Conservation (phyloP, 495 filamentous ascomycete genomes). For the Aspergillus steynii region DNA sequence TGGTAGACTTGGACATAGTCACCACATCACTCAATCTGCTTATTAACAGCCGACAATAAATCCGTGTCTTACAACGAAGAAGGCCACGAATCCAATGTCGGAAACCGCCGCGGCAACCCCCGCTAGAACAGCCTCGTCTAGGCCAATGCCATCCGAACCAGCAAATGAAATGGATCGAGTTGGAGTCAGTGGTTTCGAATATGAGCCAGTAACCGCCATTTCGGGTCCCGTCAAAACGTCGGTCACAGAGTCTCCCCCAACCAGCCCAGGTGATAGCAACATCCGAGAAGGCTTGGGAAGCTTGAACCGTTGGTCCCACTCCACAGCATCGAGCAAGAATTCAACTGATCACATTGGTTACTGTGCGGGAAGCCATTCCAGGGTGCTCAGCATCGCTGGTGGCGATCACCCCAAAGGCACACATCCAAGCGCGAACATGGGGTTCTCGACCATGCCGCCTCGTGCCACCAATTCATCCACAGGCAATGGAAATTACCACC, state of each 20-base stretch:
- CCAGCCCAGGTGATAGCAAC: conserved; percentile 30
- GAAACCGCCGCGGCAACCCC: neutral
- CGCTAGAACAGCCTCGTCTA: neutral
- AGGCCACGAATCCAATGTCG: neutral
- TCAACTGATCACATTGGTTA: conserved; percentile 48
- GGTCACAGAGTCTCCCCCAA: conserved; percentile 14
- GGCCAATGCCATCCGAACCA: too few species aligned
- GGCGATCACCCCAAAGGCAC: conserved; percentile 22
- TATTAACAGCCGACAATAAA: neutral
- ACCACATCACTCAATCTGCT: too few species aligned
- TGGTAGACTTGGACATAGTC: neutral
- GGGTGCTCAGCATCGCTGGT: conserved; percentile 50
- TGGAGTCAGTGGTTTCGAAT: conserved; percentile 1
- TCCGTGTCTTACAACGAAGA: neutral
- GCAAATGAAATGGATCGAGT: too few species aligned
- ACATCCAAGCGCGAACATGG: neutral
- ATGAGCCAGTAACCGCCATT: conserved; percentile 11
- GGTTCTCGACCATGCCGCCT: neutral
- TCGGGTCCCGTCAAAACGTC: conserved; percentile 17
- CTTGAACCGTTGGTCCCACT: conserved; percentile 82
- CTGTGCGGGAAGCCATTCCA: conserved; percentile 53
- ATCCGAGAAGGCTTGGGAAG: conserved; percentile 67
- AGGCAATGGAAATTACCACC: neutral
- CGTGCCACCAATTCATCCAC: neutral
- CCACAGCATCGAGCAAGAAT: conserved; percentile 67